Evolutionary conservation across 345 rosid genomes (phyloP).

Genomic region (Capsella bursapastoris): DNA sequence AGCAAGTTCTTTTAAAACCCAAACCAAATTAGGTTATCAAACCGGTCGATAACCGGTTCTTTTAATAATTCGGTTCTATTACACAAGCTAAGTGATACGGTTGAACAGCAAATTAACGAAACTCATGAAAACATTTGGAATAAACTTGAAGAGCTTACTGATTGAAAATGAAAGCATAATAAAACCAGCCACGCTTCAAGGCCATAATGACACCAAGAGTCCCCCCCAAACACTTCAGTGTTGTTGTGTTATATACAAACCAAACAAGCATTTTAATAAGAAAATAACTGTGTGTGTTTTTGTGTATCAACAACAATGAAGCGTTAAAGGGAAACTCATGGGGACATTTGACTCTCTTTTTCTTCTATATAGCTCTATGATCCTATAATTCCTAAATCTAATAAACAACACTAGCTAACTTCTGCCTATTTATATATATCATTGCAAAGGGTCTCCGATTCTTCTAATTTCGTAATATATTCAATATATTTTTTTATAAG

Average conservation of each 20-base stretch:
- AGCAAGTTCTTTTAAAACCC: no score
- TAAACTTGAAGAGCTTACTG: not conserved
- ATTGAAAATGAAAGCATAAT: no score
- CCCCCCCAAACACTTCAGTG: slow-evolving; percentile 53
- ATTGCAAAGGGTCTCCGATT: not conserved
- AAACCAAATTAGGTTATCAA: not conserved
- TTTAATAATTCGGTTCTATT: no score
- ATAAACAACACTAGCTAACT: not conserved
- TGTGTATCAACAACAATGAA: slow-evolving; percentile 40
- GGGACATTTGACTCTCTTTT: slow-evolving; percentile 39
- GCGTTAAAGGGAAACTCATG: slow-evolving; percentile 45
- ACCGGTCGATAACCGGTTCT: not conserved
- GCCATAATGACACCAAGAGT: slow-evolving; percentile 47
- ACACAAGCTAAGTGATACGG: no score
- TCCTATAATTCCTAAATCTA: not conserved
- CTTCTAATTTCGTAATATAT: not conserved
- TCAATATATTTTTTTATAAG: not conserved
- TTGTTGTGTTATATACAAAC: slow-evolving; percentile 6
- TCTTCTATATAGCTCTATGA: not conserved
- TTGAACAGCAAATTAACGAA: not conserved
- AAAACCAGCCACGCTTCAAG: not conserved
- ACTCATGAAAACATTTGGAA: no score
- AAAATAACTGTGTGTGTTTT: slow-evolving; percentile 22
- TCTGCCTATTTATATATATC: slow-evolving; percentile 26
- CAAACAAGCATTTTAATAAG: not conserved